Percentiles rank a stretch among this genome's conserved stretches.
Evolutionary conservation across 2,329 filamentous ascomycete species (phyloP).

Genomic region (Penicillium sp.): DNA sequence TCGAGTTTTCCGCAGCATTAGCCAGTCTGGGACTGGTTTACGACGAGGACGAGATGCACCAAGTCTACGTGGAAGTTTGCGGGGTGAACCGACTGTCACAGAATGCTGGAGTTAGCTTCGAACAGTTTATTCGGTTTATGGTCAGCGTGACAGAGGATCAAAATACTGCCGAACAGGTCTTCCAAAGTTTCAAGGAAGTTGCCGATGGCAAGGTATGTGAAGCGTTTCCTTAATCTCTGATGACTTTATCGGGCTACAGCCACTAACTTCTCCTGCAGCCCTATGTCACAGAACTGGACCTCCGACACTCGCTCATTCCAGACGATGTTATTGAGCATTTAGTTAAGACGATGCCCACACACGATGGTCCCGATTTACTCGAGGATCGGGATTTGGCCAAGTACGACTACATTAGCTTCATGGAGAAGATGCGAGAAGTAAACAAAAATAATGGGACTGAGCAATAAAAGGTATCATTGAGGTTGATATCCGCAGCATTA

Average conservation of each 20-base stretch:
- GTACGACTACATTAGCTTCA: slow-evolving; percentile 95
- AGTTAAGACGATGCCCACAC: slow-evolving; percentile 77
- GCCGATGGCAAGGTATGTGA: slow-evolving; percentile 79
- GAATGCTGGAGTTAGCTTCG: slow-evolving; percentile 76
- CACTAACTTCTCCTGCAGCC: slow-evolving; percentile 49
- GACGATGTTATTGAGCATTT: slow-evolving; percentile 96
- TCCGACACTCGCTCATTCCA: slow-evolving; percentile 89
- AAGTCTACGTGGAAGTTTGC: slow-evolving; percentile 86
- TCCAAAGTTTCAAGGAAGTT: slow-evolving; percentile 95
- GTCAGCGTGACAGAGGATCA: slow-evolving; percentile 98
- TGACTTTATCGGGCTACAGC: no score
- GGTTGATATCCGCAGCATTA: slow-evolving; percentile 21
- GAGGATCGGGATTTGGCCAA: slow-evolving; percentile 81
- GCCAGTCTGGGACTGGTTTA: slow-evolving; percentile 95
- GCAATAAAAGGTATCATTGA: slow-evolving; percentile 18
- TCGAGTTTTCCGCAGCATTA: slow-evolving; percentile 93
- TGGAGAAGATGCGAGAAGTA: slow-evolving; percentile 74
- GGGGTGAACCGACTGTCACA: slow-evolving; percentile 56
- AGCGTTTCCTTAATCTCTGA: not conserved
- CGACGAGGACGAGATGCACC: slow-evolving; percentile 97
- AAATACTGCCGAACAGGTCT: slow-evolving; percentile 97
- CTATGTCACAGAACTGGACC: slow-evolving; percentile 96
- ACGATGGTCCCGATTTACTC: slow-evolving; percentile 79
- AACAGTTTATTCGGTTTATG: slow-evolving; percentile 99
- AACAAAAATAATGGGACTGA: slow-evolving; percentile 29